Evolutionary conservation across 2,329 filamentous ascomycete genomes (phyloP), one percentile per base, ranked within the genome.

Genomic region (Fusarium keratoplasticum): DNA sequence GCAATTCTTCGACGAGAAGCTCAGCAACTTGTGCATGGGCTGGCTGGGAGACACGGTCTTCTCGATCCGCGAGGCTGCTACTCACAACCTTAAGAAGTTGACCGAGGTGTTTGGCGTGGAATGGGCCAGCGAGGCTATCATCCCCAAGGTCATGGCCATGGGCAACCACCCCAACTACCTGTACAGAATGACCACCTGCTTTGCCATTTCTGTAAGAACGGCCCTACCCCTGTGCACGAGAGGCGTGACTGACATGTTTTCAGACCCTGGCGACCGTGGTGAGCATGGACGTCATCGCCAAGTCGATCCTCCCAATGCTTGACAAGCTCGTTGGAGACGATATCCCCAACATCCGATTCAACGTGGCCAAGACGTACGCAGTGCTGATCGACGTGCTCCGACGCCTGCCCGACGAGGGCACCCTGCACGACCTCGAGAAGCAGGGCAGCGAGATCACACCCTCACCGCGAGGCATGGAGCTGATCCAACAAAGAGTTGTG

Each of bases 141-240:
- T 99, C 78, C 96, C 96, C 70, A 98, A 98, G 87, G 96, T 99
- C 75, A 96, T 98, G 89, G 94, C 94, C 40, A 98, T 99, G 96
- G 96, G 96, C 69, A 94, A 95, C 81, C 96, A 99, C 83, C 95
- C 96, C 71, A 99, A 99, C 87, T 99, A 99, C 83, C 92, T 99
- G 62, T 99, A 99, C 89, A 91, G 96, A 82, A 99, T 99, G 96
- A 99, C 96, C 11, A 99, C 96, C n/a, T 98, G 96, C 86, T 99
- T 99, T 83, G 96, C 96, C 72, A 97, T 99, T 76, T 96, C 95
- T 78, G 96, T 99, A 89, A 88, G 94, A 89, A 63, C 29, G 11
- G 3, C 6, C 10, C 8, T 13, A 20, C 31, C 57, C 50, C n/a
- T 33, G 42, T 25, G 25, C 36, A 2, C 18, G 18, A 36, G 22